Conservation (phyloP, 2,329 filamentous ascomycete species). For the Periconia sp. region DNA sequence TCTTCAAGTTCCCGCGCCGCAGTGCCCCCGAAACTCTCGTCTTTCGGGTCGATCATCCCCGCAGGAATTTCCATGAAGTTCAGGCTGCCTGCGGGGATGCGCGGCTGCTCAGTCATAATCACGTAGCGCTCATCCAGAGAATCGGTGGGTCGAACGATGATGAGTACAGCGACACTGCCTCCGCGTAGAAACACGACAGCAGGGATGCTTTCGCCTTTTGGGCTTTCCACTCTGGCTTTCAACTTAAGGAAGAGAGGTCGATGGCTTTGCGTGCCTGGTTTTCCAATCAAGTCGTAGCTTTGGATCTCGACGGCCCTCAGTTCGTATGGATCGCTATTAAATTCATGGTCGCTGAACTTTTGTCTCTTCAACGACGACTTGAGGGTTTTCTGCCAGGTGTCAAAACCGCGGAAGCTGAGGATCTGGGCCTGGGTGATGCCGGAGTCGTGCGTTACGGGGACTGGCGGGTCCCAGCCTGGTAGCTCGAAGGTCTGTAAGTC, state of each 20-base stretch:
- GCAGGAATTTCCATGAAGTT: constrained; percentile 57
- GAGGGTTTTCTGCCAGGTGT: constrained; percentile 56
- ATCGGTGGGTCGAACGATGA: constrained; percentile 53
- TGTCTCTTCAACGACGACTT: constrained; percentile 53
- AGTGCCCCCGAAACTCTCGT: neutral
- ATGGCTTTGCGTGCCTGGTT: constrained; percentile 11
- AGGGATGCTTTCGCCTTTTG: constrained; percentile 50
- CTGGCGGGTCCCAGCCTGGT: constrained; percentile 1
- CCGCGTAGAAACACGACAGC: constrained; percentile 55
- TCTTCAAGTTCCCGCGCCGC: constrained; percentile 50
- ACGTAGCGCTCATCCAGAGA: constrained; percentile 47
- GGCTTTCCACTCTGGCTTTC: constrained; percentile 50
- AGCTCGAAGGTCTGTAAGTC: constrained; percentile 35
- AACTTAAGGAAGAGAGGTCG: constrained; percentile 60
- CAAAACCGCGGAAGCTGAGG: constrained; percentile 56
- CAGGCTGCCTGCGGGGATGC: constrained; percentile 55
- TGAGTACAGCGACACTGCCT: constrained; percentile 57
- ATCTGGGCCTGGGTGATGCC: constrained; percentile 49
- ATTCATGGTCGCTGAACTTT: constrained; percentile 49
- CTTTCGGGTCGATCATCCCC: constrained; percentile 53
- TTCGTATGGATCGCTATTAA: constrained; percentile 54
- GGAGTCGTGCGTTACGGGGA: constrained; percentile 44
- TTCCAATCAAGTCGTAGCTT: constrained; percentile 54
- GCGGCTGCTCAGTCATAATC: constrained; percentile 57
- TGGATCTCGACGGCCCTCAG: constrained; percentile 58